A percentile compares a stretch with the other conserved stretches of the same genome.
Conservation (phyloP, 106 monocot species). For the Dioscorea zingiberensis region DNA sequence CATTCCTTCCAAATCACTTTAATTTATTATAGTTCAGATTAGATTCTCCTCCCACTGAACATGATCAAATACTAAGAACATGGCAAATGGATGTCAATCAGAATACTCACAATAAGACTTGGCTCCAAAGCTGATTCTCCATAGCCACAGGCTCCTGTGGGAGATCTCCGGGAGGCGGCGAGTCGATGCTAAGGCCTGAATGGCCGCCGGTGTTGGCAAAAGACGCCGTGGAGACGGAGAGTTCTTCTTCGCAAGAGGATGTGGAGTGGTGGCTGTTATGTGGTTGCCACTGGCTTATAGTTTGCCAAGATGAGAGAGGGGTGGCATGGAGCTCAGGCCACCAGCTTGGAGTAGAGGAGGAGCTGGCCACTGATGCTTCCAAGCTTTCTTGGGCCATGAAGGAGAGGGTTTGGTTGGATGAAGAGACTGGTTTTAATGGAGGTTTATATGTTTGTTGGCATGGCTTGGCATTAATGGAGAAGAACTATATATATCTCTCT, state of each 20-base stretch:
- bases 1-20: not conserved
- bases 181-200: constrained; percentile 22
- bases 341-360: constrained; percentile 29
- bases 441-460: not conserved
- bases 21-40: not conserved
- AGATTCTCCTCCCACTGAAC: not conserved
- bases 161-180: constrained; percentile 22
- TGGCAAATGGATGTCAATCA: not conserved
- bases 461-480: not conserved
- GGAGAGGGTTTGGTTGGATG: not conserved
- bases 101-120: constrained; percentile 74
- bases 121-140: constrained; percentile 79
- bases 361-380: constrained; percentile 52
- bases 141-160: constrained; percentile 5
- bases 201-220: constrained; percentile 13
- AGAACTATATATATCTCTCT: too few relatives aligned
- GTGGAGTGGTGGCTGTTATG: constrained; percentile 22
- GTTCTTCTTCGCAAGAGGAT: constrained; percentile 36
- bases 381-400: constrained; percentile 68
- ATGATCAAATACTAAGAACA: not conserved
- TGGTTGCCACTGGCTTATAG: constrained; percentile 33
- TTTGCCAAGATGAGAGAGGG: constrained; percentile 31
- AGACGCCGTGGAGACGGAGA: constrained; percentile 42
- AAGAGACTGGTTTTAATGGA: not conserved
- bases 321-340: constrained; percentile 51